Evolutionary conservation across 2,329 filamentous ascomycete species (phyloP), one percentile per base, ranked within the genome.

Genomic region (Aspergillus sp.): DNA sequence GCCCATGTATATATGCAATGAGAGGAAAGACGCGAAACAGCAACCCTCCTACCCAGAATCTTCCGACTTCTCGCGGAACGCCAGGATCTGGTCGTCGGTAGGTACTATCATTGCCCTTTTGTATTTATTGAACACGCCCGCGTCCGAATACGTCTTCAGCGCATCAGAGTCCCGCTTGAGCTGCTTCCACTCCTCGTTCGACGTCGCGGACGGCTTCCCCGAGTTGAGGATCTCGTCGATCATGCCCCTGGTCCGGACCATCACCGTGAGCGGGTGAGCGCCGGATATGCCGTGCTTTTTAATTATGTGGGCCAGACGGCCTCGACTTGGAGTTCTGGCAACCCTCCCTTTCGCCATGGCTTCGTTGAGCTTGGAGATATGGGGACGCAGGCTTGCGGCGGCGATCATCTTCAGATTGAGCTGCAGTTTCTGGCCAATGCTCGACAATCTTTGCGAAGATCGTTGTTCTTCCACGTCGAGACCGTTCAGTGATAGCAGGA

Each of bases 201-300:
- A 22, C 10, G 10, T 5, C 5, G 51, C 6, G 5, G 10, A 22
- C 10, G 19, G 10, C n/a, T n/a, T n/a, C 8, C 43, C 44, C 16
- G 43, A 32, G 14, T 52, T 49, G 25, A 59, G 41, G 3, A 58
- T 41, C 12, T 54, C 52, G n/a, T 62, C 57, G n/a, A 59, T 40
- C 32, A 66, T 33, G 24, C 50, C 47, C 24, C 53, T 48, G 14
- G 53, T 49, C 13, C 52, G 46, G 12, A 38, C 35, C 31, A 55
- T 34, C 40, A 48, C 33, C 37, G 45, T 45, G 10, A 47, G 35
- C 14, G 46, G 44, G 6, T 35, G n/a, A 4, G 30, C 16, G 10
- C 50, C 55, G 4, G 36, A 20, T 5, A 63, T 45, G 19, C 52
- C 36, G 3, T 45, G 44, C 22, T 38, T 40, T 15, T 41, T 37